Base-by-base conservation (phyloP, 2,329 filamentous ascomycete genomes). In the Elsinoe perseae region DNA sequence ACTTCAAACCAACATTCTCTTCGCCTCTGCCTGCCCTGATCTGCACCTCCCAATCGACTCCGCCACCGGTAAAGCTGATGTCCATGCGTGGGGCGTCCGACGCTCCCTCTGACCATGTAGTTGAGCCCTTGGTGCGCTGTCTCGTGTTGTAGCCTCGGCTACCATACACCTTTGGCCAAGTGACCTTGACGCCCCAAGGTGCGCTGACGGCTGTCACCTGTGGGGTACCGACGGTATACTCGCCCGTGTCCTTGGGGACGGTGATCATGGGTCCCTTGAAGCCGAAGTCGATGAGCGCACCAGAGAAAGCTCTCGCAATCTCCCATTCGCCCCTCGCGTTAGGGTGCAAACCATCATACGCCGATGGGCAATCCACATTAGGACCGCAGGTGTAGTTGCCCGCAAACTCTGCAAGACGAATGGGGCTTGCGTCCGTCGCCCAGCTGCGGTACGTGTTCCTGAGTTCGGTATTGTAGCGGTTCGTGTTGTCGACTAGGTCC, bases 271-370 rank as follows among this genome's bases (percentile, higher is more conserved):
- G n/a, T 14, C 18, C 21, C 16, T 32, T n/a, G 2, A 10, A 12
- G 8, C 34, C 32, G 20, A 43, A 30, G 0, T 62, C 48, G 23
- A 64, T 38, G 8, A 74, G 64, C 6, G 65, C 64, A 8, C 59
- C 53, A 1, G 68, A 65, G 61, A 75, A 76, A 8, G 72, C 72
- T 42, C 66, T 61, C 2, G 73, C 72, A 52, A 76, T 72, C 56
- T 75, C 65, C 58, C 65, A 73, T 50, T 76, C 73, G 14, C 72
- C 73, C 1, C 69, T 61, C 4, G 66, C 65, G 48, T 70, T 72
- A 0, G 73, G 73, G 55, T 77, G 73, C 7, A 76, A 60, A 8
- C 73, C 73, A 61, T 75, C 73, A 56, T 72, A 70, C 4, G 68
- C 67, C 1, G 64, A 9, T 60, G 64, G 10, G 14, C 65, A 66